Base-by-base conservation (phyloP, 2,329 filamentous ascomycete genomes). In the Xylaria sp. region DNA sequence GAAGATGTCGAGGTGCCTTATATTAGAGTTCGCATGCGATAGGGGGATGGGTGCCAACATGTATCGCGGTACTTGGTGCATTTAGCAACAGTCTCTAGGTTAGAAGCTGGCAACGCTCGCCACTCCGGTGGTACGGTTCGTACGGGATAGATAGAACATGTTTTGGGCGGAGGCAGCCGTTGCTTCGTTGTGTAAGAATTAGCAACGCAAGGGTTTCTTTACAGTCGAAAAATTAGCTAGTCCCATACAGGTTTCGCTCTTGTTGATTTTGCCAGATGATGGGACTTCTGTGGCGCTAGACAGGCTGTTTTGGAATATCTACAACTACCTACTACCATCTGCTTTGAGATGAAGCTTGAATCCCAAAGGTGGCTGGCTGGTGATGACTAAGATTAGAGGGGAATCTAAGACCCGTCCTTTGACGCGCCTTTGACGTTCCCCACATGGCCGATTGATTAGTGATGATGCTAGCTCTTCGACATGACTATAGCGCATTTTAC, bases 1-100 rank as follows among this genome's bases (percentile, higher is more conserved):
- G 93, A 98, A 82, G 96, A 99, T 79, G 95, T 98, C 1, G 96
- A 99, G 82, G 92, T 98, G 73, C 96, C 96, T 3, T 98, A 97
- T 80, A 93, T 98, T 76, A 97, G 95, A 89, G 89, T 97, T 72
- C 95, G 91, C 84, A 83, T 94, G 72, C 77, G 81, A 73, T 81
- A 78, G 67, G 24, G 21, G 17, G n/a, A 27, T n/a, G n/a, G 17
- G 36, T 24, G 11, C 7, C 27, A 9, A 47, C 8, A 14, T 14
- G 47, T 34, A 39, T 36, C 1, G 9, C 21, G 30, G 36, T 42
- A 14, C n/a, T 27, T 21, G 50, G 57, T 61, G 34, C 45, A 45
- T 34, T 53, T 19, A 27, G 54, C 27, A 67, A 56, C 12, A 55
- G 30, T 34, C 39, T 51, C 34, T 66, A 66, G 62, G 11, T 36